Evolutionary conservation across 768 basidiomycete genomes (phyloP), one percentile per base, ranked within the genome.

Genomic region (Udeniomyces megalosporus): DNA sequence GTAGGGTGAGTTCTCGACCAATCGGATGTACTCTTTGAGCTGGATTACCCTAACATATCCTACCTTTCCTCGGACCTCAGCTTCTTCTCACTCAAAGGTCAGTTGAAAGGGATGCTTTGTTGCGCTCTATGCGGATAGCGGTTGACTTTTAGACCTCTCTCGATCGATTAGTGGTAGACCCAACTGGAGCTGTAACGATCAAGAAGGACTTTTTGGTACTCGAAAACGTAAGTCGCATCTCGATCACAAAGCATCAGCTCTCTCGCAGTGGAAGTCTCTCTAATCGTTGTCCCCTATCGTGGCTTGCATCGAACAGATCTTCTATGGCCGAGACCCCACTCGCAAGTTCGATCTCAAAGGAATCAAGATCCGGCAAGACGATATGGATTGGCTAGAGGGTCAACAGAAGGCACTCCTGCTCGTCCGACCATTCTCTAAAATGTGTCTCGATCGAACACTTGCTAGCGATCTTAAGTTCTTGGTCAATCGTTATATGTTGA

Each of bases 321-420:
- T 90, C 69, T 86, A 82, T 68, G 76, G 80, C 47, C 80, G 81
- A 70, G 81, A 81, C 53, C 78, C 86, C 56, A 73, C 74, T 56
- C 82, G 82, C 75, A 84, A 81, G 0, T 90, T 84, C 68, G 87
- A 90, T 70, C 74, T 90, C 57, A 90, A 90, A 71, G 87, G 87
- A 2, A 88, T 90, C 42, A 83, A 83, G 60, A 84, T 84, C 0
- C 76, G 86, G 17, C 85, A 82, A 69, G 82, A 64, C 68, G 87
- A 90, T 70, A 82, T 81, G 3, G 87, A 90, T 70, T 90, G 86
- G 86, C 81, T 88, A 35, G 85, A 90, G 84, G 84, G 79, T 4
- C 85, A 86, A 72, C 81, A 84, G 67, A 78, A 78, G 58, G 77
- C 80, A 0, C 73, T 83, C 64, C 81, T 82, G 51, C 73, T 88